phyloP scores from a whole-genome alignment of 768 basidiomycete genomes.

The Pseudohyphozyma bogoriensis region DNA sequence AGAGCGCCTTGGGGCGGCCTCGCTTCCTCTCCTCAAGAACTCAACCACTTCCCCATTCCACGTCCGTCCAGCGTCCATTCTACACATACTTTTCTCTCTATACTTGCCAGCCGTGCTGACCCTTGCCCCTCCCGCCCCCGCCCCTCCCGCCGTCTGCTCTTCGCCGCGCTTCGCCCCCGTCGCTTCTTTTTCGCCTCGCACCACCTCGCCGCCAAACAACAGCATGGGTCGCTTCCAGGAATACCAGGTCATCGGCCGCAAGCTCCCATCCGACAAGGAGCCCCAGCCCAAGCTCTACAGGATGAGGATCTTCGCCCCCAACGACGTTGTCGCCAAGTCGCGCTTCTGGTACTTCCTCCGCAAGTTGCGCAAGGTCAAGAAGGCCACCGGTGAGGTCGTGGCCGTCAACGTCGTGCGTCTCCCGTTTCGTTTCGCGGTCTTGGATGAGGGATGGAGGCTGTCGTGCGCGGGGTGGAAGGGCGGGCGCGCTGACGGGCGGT shows the following conservation, averaged over 20 bases:
- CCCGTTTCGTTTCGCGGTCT: not conserved
- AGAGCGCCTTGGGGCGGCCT: no score
- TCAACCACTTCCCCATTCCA: no score
- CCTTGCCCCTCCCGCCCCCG: slow-evolving; percentile 14
- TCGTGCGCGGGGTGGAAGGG: not conserved
- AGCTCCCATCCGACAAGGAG: slow-evolving; percentile 84
- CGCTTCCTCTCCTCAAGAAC: no score
- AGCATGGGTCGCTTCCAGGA: slow-evolving; percentile 51
- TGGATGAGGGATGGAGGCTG: no score
- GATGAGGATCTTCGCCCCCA: slow-evolving; percentile 98
- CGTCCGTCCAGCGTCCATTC: no score
- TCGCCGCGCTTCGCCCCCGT: not conserved
- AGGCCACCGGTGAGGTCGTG: slow-evolving; percentile 97
- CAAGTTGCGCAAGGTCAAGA: slow-evolving; percentile 98
- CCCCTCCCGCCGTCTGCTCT: not conserved
- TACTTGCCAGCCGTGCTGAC: no score
- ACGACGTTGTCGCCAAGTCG: slow-evolving; percentile 97
- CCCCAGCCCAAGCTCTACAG: slow-evolving; percentile 97
- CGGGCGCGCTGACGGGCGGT: not conserved
- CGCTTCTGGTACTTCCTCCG: slow-evolving; percentile 99
- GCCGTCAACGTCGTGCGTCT: slow-evolving; percentile 88
- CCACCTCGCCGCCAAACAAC: no score
- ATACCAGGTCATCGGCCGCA: slow-evolving; percentile 95
- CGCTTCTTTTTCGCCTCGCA: no score
- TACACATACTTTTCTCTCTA: no score